phyloP scores from a whole-genome alignment of 352 stramenopile genomes.

The Phytophthora boehmeriae region DNA sequence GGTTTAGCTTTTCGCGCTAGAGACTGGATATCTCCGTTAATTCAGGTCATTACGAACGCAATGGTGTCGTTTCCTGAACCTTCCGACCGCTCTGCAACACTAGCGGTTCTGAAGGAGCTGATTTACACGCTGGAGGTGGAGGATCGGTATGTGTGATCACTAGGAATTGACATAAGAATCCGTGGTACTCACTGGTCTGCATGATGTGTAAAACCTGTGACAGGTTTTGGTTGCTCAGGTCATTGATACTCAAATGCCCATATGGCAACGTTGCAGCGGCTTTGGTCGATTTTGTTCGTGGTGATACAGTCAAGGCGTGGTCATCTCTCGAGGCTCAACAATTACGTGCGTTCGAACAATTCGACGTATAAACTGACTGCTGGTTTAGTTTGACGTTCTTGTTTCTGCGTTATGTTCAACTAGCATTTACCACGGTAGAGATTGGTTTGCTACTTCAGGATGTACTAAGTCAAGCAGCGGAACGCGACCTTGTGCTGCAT shows the following conservation, averaged over 20 bases:
- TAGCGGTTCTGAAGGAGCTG: constrained; percentile 45
- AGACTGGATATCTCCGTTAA: constrained; percentile 63
- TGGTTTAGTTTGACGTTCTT: constrained; percentile 19
- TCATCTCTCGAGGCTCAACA: constrained; percentile 15
- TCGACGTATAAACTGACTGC: neutral
- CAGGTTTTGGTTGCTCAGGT: constrained; percentile 59
- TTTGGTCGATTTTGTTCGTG: constrained; percentile 65
- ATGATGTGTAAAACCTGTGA: neutral
- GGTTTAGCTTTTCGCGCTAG: constrained; percentile 37
- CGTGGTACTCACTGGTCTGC: neutral
- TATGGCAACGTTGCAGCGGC: constrained; percentile 77
- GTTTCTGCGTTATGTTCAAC: neutral
- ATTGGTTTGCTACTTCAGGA: constrained; percentile 42
- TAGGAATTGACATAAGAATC: neutral
- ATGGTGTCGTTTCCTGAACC: constrained; percentile 69
- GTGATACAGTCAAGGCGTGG: constrained; percentile 51
- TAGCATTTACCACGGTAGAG: constrained; percentile 32
- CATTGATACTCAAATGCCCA: constrained; percentile 56
- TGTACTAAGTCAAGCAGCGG: constrained; percentile 45
- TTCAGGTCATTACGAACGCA: constrained; percentile 70
- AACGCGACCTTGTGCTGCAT: constrained; percentile 64
- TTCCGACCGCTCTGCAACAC: constrained; percentile 40
- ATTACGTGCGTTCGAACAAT: constrained; percentile 36
- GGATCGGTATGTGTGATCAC: constrained; percentile 37
- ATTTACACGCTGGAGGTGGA: constrained; percentile 39